These are phyloP conservation scores for Penicillium sp. DNA, from an alignment of 2,329 filamentous ascomycete genomes.

Conservation along the genomic window DNA sequence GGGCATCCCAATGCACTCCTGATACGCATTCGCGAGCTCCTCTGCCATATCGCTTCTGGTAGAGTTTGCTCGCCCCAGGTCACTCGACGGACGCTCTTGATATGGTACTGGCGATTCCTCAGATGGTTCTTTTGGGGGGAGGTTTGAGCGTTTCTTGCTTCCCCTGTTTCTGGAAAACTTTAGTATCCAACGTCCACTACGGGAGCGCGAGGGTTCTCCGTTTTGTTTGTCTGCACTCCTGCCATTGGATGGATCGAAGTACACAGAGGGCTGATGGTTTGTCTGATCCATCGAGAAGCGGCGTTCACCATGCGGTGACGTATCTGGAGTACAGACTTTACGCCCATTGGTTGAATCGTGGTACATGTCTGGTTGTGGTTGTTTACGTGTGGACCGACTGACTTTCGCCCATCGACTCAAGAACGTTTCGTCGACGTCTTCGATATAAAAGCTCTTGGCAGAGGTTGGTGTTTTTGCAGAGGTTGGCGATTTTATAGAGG, in stretches of 20 bases:
- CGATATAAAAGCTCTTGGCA: background rate
- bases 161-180: slow-evolving; percentile 17
- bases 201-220: slow-evolving; percentile 7
- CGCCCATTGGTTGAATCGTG: no score
- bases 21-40: slow-evolving; percentile 26
- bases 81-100: slow-evolving; percentile 12
- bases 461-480: background rate
- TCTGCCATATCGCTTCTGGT: slow-evolving; percentile 17
- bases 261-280: background rate
- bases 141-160: slow-evolving; percentile 9
- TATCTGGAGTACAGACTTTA: background rate
- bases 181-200: slow-evolving; percentile 14
- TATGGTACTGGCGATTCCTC: slow-evolving; percentile 13
- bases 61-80: slow-evolving; percentile 16
- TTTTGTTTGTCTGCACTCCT: slow-evolving; percentile 1
- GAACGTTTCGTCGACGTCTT: slow-evolving; percentile 2
- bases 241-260: slow-evolving; percentile 2
- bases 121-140: slow-evolving; percentile 10
- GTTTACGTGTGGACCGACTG: background rate
- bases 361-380: background rate
- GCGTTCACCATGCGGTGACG: background rate
- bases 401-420: background rate
- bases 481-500: background rate
- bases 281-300: slow-evolving; percentile 3
- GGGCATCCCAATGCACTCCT: slow-evolving; percentile 29